Evolutionary conservation across 1,139 yeast species (phyloP), one percentile per base, ranked within the genome.

Genomic region (Debaryomyces nepalensis): DNA sequence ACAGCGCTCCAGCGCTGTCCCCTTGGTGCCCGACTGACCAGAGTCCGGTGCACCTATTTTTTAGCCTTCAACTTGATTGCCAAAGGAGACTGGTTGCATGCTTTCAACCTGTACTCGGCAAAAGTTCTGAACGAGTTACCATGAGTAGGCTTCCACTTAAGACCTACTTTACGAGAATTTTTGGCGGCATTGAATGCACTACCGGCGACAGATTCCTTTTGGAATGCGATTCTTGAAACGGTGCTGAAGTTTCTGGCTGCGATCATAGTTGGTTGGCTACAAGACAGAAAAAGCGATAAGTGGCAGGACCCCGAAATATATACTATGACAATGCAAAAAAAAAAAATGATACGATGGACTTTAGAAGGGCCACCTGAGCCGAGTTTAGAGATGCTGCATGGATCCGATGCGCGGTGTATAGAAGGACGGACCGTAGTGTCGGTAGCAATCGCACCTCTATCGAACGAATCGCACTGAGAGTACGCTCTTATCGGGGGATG

Each of bases 61-160:
- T 16, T 34, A 10, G 37, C 30, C 37, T 34, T 34, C 30, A 24
- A 22, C 29, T 36, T 64, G 39, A 62, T 50, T 10, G 68, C 64
- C 54, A 77, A 70, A 10, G 84, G 84, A 43, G 77, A 74, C 47
- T 73, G 77, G 60, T 77, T 73, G 41, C 69, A 65, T 16, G 69
- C 78, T 52, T 72, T 72, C 54, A 77, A 66, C 54, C 84, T 64
- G 66, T 79, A 79, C 54, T 79, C 82, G 26, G 81, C 81, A 60
- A 79, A 79, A 2, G 79, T 63, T 50, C 77, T 68, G 66, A 73
- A 77, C 2, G 78, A 63, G 39, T 66, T 61, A 32, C 73, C 74
- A 41, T 59, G 52, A 18, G 65, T 63, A 27, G 75, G 74, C 39
- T 58, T 57, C 73, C 73, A 69, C 52, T 63, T 68, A 41, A 33